Percentiles rank a stretch among this genome's conserved stretches.
Evolutionary conservation across 2,329 filamentous ascomycete genomes (phyloP).

Genomic region (Fusarium beomiforme): DNA sequence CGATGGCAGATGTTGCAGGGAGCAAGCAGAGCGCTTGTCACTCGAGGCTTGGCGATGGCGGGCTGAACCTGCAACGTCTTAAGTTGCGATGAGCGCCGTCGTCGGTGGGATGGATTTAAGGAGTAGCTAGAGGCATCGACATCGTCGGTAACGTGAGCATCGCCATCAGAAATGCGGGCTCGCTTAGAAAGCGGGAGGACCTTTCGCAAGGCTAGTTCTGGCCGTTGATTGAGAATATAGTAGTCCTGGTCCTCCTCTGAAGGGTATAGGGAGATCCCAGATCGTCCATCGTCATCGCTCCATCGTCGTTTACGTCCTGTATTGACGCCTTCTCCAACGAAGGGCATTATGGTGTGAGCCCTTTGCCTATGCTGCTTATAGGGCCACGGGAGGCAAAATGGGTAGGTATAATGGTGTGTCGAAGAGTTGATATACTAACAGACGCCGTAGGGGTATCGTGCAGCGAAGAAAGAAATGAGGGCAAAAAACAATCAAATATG

Average conservation of each 20-base stretch:
- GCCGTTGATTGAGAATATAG: constrained; percentile 41
- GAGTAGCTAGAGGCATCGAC: constrained; percentile 5
- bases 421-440: background rate
- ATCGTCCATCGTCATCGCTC: constrained; percentile 42
- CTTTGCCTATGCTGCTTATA: constrained; percentile 26
- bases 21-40: constrained; percentile 49
- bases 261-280: constrained; percentile 40
- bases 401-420: background rate
- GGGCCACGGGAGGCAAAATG: constrained; percentile 18
- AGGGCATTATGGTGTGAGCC: constrained; percentile 47
- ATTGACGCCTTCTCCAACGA: constrained; percentile 45
- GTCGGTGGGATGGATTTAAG: constrained; percentile 31
- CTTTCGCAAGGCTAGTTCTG: constrained; percentile 44
- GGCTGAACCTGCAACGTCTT: constrained; percentile 37
- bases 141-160: constrained; percentile 30
- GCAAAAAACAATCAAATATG: background rate
- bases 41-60: constrained; percentile 6
- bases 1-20: constrained; percentile 76
- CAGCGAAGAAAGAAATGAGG: background rate
- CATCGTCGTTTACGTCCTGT: constrained; percentile 51
- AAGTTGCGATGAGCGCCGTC: constrained; percentile 42
- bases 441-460: background rate
- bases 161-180: constrained; percentile 42
- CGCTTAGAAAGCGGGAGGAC: constrained; percentile 46
- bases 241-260: constrained; percentile 41